A percentile compares a stretch with the other conserved stretches of the same genome.
Conservation (phyloP, 345 rosid species). For the Salix arbutifolia region DNA sequence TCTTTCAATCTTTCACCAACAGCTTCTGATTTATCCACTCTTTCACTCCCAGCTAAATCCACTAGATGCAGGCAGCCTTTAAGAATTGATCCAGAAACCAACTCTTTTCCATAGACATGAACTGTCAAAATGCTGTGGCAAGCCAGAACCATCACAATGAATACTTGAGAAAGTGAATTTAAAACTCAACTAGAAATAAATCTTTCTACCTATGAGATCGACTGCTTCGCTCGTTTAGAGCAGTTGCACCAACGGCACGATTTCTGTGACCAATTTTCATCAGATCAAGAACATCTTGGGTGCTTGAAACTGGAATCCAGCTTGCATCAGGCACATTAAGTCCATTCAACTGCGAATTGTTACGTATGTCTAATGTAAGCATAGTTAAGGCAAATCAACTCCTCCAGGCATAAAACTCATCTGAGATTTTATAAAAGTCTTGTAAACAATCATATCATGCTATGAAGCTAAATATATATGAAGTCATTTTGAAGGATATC, state of each 20-base stretch:
- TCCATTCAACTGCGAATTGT: constrained; percentile 83
- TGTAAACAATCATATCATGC: background rate
- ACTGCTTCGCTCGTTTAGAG: constrained; percentile 91
- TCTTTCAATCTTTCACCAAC: constrained; percentile 95
- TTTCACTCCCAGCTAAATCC: constrained; percentile 97
- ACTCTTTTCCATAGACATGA: constrained; percentile 86
- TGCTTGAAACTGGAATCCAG: constrained; percentile 71
- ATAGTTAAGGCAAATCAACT: constrained; percentile 42
- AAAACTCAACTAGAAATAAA: constrained; percentile 4
- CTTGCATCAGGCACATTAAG: constrained; percentile 98
- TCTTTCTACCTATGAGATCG: constrained; percentile 78
- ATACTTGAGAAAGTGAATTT: background rate
- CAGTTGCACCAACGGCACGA: constrained; percentile 97
- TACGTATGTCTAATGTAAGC: constrained; percentile 86
- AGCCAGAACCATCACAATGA: background rate
- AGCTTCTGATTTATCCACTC: constrained; percentile 96
- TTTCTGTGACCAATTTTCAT: constrained; percentile 90
- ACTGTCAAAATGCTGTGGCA: constrained; percentile 74
- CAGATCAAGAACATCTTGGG: constrained; percentile 84
- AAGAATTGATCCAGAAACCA: constrained; percentile 72
- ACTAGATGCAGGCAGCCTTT: constrained; percentile 92
- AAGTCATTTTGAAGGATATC: constrained; percentile 62
- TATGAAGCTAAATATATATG: background rate
- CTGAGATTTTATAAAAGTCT: background rate
- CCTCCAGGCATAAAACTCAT: constrained; percentile 1